Base-by-base conservation (phyloP, 495 filamentous ascomycete species). In the Aspergillus sparsus region DNA sequence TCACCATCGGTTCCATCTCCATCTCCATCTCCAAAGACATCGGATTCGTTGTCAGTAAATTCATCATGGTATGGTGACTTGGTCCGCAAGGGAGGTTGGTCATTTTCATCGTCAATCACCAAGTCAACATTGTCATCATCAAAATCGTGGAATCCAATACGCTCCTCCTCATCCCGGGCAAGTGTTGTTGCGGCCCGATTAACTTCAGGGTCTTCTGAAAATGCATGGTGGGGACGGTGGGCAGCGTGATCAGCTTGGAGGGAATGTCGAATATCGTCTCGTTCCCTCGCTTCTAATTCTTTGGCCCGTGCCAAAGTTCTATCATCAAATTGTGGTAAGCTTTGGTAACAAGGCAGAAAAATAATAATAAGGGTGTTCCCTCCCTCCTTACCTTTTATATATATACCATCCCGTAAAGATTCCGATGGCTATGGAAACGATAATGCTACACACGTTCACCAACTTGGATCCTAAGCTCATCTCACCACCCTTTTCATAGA, bases 251-350 rank as follows among this genome's bases (percentile, higher is more conserved):
- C 75, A 13, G 64, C 67, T 39, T 77, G 60, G 32, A 77, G 62
- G 8, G 77, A 77, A 13, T 66, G 66, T 64, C 74, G 78, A 39
- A 74, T 76, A 62, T 68, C 80, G n/a, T 66, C 76, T 11, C 82
- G 83, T 69, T 93, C 93, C 64, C 91, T 88, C n/a, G 80, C 82
- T 65, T 97, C 93, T 10, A 98, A 82, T 72, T 97, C 85, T 53
- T 83, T 82, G 6, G 94, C 91, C 6, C 94, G 83, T 52, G 89
- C 85, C 76, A 95, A 84, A 11, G 95, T 98, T 59, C 85, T 85
- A 63, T 54, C 55, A 42, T 47, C 35, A 47, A 6, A 16, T 7
- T 7, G 1, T 1, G 21, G 9, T 42, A 11, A 42, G 44, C n/a
- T 18, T 47, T 18, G 10, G 44, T 21, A 7, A 18, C 8, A 9